Evolutionary conservation across 2,329 filamentous ascomycete genomes (phyloP), one percentile per base, ranked within the genome.

Genomic region (Talaromyces sp.): DNA sequence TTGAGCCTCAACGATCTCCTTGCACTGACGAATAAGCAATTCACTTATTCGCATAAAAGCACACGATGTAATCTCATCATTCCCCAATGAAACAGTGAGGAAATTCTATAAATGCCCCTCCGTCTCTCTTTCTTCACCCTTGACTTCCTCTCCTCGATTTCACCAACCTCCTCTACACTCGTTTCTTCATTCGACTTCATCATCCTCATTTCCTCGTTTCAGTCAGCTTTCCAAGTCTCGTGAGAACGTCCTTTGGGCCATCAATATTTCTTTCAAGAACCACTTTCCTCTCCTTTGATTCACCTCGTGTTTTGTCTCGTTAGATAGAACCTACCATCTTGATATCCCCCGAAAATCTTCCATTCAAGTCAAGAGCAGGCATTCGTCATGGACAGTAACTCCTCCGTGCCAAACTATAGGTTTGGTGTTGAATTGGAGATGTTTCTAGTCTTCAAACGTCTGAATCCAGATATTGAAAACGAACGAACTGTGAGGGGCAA

Each of bases 361-460:
- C 27, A n/a, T 13, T 13, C 15, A 27, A 17, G n/a, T 17, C 3
- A 11, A 54, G 49, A 11, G 19, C 3, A 19, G 27, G 3, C 10
- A 37, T 15, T 15, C 31, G 37, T 37, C 31, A 56, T 56, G 50
- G 22, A 37, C 33, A 11, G n/a, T n/a, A 0, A 3, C 1, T 37
- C 33, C 33, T 9, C n/a, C 33, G 17, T 2, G 19, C 31, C 41
- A 22, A 35, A n/a, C 3, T 60, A 60, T 43, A 35, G 49, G 3
- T 49, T 60, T 37, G 58, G 58, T 8, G n/a, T 60, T 4, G 58
- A 60, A 31, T n/a, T 60, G 5, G 58, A 60, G 41, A 22, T 49
- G 27, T 47, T 37, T 17, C 3, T 25, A 2, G 5, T 10, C 4
- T 22, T 60, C n/a, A 60, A 60, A 27, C 1, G 3, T 2, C 1